Percentiles rank a stretch among this genome's conserved stretches.
phyloP scores from a whole-genome alignment of 495 filamentous ascomycete species.

The Aspergillus cavernicola region DNA sequence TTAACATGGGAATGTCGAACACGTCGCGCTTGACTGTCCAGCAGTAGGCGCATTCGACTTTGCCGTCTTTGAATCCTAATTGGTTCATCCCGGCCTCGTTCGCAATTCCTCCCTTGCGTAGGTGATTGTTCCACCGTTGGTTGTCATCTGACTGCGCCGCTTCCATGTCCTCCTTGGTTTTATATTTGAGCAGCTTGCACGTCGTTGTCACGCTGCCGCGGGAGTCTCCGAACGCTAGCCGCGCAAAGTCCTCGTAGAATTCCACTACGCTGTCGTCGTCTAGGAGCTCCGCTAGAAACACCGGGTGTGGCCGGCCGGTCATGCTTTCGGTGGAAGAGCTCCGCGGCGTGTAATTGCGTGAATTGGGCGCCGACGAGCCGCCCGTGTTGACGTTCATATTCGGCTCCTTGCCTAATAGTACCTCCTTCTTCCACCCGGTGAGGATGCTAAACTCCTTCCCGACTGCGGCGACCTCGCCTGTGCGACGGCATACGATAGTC shows the following conservation, averaged over 20 bases:
- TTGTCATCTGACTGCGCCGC: conserved; percentile 38
- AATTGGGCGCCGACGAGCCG: conserved; percentile 30
- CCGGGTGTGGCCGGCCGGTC: conserved; percentile 57
- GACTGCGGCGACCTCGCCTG: conserved; percentile 86
- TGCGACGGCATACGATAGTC: conserved; percentile 85
- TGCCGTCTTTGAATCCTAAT: conserved; percentile 79
- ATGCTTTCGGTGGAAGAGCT: conserved; percentile 26
- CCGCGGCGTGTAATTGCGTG: conserved; percentile 51
- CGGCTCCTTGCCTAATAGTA: conserved; percentile 79
- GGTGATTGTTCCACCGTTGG: conserved; percentile 41
- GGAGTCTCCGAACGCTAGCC: conserved; percentile 84
- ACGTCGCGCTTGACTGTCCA: conserved; percentile 96
- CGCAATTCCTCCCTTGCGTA: conserved; percentile 57
- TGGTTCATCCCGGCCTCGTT: conserved; percentile 72
- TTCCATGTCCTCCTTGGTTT: conserved; percentile 63
- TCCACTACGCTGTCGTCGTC: conserved; percentile 91
- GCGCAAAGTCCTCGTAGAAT: conserved; percentile 95
- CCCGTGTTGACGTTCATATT: conserved; percentile 87
- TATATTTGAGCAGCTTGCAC: conserved; percentile 89
- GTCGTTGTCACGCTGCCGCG: conserved; percentile 75
- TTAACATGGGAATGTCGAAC: conserved; percentile 98
- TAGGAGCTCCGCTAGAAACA: conserved; percentile 86
- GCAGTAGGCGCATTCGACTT: conserved; percentile 89
- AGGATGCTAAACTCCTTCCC: conserved; percentile 93
- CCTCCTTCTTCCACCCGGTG: conserved; percentile 90